These are phyloP conservation scores for Chaetomiaceae sp. DNA, from an alignment of 2,329 filamentous ascomycete species.

Conservation along the genomic window DNA sequence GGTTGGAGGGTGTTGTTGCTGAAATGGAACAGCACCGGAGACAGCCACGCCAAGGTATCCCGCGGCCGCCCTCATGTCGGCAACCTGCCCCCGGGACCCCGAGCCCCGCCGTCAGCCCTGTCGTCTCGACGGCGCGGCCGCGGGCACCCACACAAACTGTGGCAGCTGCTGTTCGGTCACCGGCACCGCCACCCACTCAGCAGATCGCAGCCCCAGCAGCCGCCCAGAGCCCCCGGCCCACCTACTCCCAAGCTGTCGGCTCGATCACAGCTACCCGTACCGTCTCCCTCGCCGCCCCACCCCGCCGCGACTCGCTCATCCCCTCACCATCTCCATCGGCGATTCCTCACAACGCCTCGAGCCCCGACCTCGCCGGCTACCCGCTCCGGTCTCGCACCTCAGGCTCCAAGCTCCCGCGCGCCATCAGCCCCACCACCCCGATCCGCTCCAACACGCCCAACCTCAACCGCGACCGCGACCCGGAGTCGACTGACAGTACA, in stretches of 20 bases:
- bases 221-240: slow-evolving; percentile 13
- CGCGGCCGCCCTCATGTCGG: slow-evolving; percentile 18
- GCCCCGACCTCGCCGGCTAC: slow-evolving; percentile 23
- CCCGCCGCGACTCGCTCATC: slow-evolving; percentile 15
- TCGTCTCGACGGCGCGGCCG: slow-evolving; percentile 17
- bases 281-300: background rate
- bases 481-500: slow-evolving; percentile 36
- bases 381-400: slow-evolving; percentile 35
- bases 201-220: slow-evolving; percentile 7
- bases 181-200: background rate
- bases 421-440: slow-evolving; percentile 34
- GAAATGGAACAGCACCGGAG: slow-evolving; percentile 28
- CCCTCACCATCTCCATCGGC: slow-evolving; percentile 1
- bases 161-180: background rate
- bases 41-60: slow-evolving; percentile 17
- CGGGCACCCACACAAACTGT: slow-evolving; percentile 14
- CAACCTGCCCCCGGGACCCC: slow-evolving; percentile 14
- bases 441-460: slow-evolving; percentile 35
- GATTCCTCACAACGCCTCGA: slow-evolving; percentile 15
- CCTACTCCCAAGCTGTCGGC: slow-evolving; percentile 22
- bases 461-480: slow-evolving; percentile 34
- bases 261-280: background rate
- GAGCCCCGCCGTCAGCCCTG: slow-evolving; percentile 20
- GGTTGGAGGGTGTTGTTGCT: slow-evolving; percentile 19
- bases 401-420: slow-evolving; percentile 37